Evolutionary conservation across 2,329 filamentous ascomycete species (phyloP).

Genomic region (Alternaria sp.): DNA sequence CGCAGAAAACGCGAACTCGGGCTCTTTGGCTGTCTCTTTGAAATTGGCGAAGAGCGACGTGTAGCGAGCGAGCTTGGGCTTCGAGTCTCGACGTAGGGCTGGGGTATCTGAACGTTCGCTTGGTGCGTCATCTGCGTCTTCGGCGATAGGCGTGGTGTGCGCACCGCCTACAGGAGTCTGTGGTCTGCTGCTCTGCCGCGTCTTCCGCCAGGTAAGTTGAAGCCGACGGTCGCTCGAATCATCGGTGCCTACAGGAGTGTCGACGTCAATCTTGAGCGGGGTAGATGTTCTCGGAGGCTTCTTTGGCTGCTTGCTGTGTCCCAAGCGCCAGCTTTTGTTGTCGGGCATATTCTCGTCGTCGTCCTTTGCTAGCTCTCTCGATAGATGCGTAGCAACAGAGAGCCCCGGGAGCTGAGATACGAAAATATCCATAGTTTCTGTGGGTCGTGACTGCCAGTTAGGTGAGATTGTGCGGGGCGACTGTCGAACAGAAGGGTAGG

Average conservation of each 20-base stretch:
- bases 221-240: conserved; percentile 25
- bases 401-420: conserved; percentile 8
- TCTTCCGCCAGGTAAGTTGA: conserved; percentile 31
- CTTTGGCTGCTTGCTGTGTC: conserved; percentile 24
- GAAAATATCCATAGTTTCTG: conserved; percentile 4
- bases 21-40: conserved; percentile 25
- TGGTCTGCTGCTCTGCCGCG: conserved; percentile 28
- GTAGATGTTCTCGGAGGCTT: conserved; percentile 20
- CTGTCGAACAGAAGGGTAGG: not conserved
- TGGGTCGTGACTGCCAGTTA: conserved; percentile 1
- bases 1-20: conserved; percentile 35
- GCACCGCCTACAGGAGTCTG: conserved; percentile 22
- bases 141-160: conserved; percentile 23
- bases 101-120: conserved; percentile 40
- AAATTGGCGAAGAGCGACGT: conserved; percentile 43
- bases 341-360: conserved; percentile 21
- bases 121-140: conserved; percentile 32
- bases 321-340: conserved; percentile 33
- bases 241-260: conserved; percentile 9
- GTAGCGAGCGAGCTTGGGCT: conserved; percentile 50
- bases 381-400: conserved; percentile 8
- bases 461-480: not conserved
- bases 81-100: conserved; percentile 42
- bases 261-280: conserved; percentile 7
- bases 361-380: not conserved